Percentiles rank a stretch among this genome's conserved stretches.
phyloP scores from a whole-genome alignment of 495 filamentous ascomycete species.

The Letharia lupina region DNA sequence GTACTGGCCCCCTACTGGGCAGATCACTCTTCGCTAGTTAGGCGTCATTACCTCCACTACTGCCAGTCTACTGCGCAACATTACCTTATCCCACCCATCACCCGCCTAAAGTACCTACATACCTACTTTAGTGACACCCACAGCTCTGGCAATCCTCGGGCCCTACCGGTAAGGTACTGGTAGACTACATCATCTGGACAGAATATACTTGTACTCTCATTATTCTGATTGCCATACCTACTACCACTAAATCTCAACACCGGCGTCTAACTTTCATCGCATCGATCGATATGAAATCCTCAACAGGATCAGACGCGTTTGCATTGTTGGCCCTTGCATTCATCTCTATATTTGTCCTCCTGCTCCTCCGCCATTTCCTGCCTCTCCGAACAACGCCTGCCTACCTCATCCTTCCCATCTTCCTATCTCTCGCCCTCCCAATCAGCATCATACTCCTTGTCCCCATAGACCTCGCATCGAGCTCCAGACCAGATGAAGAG shows the following conservation, averaged over 20 bases:
- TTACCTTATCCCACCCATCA: background rate
- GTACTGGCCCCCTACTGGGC: no score
- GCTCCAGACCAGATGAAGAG: slow-evolving; percentile 57
- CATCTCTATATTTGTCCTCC: slow-evolving; percentile 66
- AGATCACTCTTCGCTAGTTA: background rate
- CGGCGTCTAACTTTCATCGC: background rate
- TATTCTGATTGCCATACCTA: no score
- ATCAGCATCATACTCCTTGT: slow-evolving; percentile 91
- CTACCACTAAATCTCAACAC: background rate
- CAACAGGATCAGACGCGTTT: slow-evolving; percentile 64
- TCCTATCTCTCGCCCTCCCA: slow-evolving; percentile 85
- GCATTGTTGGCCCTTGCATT: slow-evolving; percentile 58
- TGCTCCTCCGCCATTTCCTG: slow-evolving; percentile 80
- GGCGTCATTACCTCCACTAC: background rate
- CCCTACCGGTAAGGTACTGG: no score
- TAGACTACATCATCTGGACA: no score
- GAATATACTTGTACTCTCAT: no score
- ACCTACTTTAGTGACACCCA: no score
- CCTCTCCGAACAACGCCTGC: slow-evolving; percentile 84
- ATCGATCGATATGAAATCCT: slow-evolving; percentile 29
- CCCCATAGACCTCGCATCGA: slow-evolving; percentile 91
- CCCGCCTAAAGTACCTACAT: no score
- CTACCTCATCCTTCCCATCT: slow-evolving; percentile 84
- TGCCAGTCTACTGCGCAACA: background rate
- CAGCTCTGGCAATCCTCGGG: background rate